These are phyloP conservation scores for Yarrowia osloensis DNA, from an alignment of 805 yeast genomes.

Conservation along the genomic window DNA sequence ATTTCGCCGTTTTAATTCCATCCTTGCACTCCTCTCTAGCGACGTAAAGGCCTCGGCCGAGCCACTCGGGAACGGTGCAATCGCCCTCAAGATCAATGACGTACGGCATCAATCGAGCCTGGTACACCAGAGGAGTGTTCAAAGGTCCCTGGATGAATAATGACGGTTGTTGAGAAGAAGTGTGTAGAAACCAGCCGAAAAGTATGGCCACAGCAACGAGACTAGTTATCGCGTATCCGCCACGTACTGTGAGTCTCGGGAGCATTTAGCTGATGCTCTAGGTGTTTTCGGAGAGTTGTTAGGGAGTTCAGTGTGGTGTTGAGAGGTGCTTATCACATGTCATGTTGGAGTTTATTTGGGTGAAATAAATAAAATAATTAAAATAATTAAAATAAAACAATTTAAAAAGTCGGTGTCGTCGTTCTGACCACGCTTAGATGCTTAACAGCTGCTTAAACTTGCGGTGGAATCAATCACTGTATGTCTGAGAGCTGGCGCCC, in stretches of 20 bases:
- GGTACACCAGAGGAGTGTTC: background rate
- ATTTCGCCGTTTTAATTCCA: background rate
- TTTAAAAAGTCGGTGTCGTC: too few species aligned
- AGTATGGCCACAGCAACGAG: background rate
- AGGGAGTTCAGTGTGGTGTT: too few species aligned
- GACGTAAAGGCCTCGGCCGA: background rate
- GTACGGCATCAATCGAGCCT: constrained; percentile 1
- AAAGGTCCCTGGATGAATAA: background rate
- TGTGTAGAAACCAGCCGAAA: background rate
- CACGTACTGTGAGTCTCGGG: background rate
- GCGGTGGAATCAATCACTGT: too few species aligned
- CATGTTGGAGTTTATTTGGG: too few species aligned
- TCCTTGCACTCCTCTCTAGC: background rate
- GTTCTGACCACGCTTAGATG: too few species aligned
- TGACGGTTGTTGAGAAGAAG: background rate
- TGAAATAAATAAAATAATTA: too few species aligned
- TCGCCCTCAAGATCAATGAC: background rate
- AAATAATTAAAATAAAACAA: too few species aligned
- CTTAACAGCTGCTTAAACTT: too few species aligned
- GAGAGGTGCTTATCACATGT: too few species aligned
- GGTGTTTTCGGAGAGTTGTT: too few species aligned
- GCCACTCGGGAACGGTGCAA: background rate
- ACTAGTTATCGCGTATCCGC: background rate
- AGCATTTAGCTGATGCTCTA: too few species aligned
- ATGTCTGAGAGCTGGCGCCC: too few species aligned